phyloP scores from a whole-genome alignment of 1,284 basidiomycete genomes.

The Fistulina hepatica region DNA sequence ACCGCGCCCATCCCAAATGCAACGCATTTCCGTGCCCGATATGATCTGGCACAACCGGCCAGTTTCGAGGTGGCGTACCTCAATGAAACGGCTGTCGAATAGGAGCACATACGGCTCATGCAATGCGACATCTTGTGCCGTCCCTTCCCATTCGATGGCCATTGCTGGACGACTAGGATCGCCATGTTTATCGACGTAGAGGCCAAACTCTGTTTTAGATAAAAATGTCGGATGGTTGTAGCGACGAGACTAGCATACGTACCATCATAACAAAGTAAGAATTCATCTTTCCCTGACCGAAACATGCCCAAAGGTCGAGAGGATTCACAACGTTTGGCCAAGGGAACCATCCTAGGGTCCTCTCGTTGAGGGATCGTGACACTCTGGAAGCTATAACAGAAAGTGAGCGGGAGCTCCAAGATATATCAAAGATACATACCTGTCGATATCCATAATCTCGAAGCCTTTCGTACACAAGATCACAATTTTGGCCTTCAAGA shows the following conservation, averaged over 20 bases:
- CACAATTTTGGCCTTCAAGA: slow-evolving; percentile 84
- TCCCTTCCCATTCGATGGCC: slow-evolving; percentile 93
- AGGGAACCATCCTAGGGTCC: slow-evolving; percentile 57
- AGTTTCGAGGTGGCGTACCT: slow-evolving; percentile 73
- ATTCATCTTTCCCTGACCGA: slow-evolving; percentile 78
- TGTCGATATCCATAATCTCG: slow-evolving; percentile 90
- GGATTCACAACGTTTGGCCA: slow-evolving; percentile 75
- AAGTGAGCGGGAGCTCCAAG: slow-evolving; percentile 1
- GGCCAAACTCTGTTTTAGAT: slow-evolving; percentile 64
- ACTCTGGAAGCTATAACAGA: slow-evolving; percentile 59
- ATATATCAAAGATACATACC: slow-evolving; percentile 39
- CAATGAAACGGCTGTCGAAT: slow-evolving; percentile 74
- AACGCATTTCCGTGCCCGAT: slow-evolving; percentile 75
- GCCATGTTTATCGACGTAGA: slow-evolving; percentile 81
- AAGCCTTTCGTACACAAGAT: slow-evolving; percentile 90
- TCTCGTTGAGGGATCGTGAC: slow-evolving; percentile 79
- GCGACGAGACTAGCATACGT: slow-evolving; percentile 27
- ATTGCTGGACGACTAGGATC: slow-evolving; percentile 64
- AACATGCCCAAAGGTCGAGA: slow-evolving; percentile 88
- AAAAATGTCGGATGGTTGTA: slow-evolving; percentile 5
- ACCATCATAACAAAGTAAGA: slow-evolving; percentile 91
- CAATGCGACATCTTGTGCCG: slow-evolving; percentile 76
- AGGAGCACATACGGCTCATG: slow-evolving; percentile 72
- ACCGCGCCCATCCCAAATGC: slow-evolving; percentile 80
- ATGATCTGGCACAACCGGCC: slow-evolving; percentile 88